phyloP scores from a whole-genome alignment of 495 filamentous ascomycete species.

The Hypomontagnella monticulosa region DNA sequence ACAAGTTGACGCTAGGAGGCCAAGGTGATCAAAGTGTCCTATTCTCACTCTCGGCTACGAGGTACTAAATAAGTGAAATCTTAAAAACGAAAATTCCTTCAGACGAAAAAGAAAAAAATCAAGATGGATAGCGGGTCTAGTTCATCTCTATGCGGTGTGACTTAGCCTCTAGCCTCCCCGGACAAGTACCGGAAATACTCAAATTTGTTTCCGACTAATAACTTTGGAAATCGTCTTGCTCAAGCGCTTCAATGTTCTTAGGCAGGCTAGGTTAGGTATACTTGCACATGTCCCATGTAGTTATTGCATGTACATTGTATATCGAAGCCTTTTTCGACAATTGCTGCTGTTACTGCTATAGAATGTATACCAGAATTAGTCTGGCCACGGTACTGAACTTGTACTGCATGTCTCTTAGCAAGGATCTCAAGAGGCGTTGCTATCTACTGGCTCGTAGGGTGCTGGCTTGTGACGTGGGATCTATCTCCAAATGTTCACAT shows the following conservation, averaged over 20 bases:
- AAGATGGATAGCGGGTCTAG: slow-evolving; percentile 1
- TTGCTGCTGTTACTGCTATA: neutral
- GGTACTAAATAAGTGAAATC: too few relatives aligned
- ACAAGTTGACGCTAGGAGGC: too few relatives aligned
- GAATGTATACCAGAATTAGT: slow-evolving; percentile 1
- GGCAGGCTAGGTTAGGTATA: too few relatives aligned
- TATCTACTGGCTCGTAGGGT: slow-evolving; percentile 17
- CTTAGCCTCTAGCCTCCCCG: slow-evolving; percentile 13
- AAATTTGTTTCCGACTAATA: slow-evolving; percentile 3
- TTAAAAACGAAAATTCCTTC: too few relatives aligned
- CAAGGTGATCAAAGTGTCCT: too few relatives aligned
- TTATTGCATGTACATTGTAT: neutral
- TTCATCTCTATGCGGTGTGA: slow-evolving; percentile 29
- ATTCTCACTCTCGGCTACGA: too few relatives aligned
- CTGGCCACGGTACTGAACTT: slow-evolving; percentile 4
- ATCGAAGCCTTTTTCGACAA: neutral
- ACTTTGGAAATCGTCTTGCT: too few relatives aligned
- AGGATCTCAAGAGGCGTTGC: slow-evolving; percentile 6
- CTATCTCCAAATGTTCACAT: slow-evolving; percentile 27
- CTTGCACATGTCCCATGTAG: neutral
- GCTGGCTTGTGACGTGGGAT: slow-evolving; percentile 33
- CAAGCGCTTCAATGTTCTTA: too few relatives aligned
- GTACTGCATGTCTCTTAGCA: slow-evolving; percentile 9
- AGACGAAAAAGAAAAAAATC: neutral
- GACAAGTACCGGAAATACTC: slow-evolving; percentile 24